These are phyloP conservation scores for Pseudogymnoascus sp. DNA, from an alignment of 2,329 filamentous ascomycete genomes.

Conservation along the genomic window DNA sequence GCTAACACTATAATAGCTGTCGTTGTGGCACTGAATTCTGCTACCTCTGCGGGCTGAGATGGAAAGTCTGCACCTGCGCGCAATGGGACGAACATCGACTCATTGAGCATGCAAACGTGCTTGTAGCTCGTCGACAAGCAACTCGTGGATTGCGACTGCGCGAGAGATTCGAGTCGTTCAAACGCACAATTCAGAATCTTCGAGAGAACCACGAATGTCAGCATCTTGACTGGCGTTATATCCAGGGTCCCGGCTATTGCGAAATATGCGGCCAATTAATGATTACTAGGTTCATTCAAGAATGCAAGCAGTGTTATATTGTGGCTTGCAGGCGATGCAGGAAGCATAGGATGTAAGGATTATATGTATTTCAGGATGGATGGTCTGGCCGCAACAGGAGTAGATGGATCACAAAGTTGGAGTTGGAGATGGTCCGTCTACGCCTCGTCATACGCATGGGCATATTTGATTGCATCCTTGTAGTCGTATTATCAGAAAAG, in stretches of 20 bases:
- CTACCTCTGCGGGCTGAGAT: constrained; percentile 38
- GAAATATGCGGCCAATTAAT: not conserved
- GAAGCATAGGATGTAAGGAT: not conserved
- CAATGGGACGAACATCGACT: constrained; percentile 34
- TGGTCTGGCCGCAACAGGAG: not conserved
- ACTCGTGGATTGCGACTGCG: not conserved
- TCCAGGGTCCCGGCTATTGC: not conserved
- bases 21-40: constrained; percentile 43
- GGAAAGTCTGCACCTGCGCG: constrained; percentile 35
- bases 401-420: not conserved
- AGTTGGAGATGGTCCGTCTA: not conserved
- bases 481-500: not conserved
- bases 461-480: not conserved
- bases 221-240: not conserved
- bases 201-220: not conserved
- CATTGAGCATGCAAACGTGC: constrained; percentile 26
- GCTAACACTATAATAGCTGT: constrained; percentile 31
- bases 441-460: not conserved
- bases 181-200: not conserved
- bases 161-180: not conserved
- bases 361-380: not conserved
- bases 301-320: not conserved
- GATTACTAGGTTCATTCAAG: not conserved
- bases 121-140: constrained; percentile 27
- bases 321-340: not conserved